Percentiles rank a stretch among this genome's conserved stretches.
phyloP scores from a whole-genome alignment of 1,284 basidiomycete genomes.

The Malassezia sp. region DNA sequence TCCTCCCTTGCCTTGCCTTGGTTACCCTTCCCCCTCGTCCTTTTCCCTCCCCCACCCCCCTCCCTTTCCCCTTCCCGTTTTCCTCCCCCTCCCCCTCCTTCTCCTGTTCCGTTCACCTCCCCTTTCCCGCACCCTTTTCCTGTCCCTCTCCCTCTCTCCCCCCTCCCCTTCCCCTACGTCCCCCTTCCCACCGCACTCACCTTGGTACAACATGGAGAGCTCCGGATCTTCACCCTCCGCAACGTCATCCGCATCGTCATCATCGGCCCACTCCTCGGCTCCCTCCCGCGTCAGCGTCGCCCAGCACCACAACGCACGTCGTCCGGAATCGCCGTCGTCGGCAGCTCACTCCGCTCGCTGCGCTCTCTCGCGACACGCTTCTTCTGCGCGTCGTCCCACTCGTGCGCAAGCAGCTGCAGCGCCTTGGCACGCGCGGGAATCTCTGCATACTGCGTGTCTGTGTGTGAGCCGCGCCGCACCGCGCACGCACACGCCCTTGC shows the following conservation, averaged over 20 bases:
- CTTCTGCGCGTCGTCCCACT: slow-evolving; percentile 54
- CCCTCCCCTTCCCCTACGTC: too few species aligned
- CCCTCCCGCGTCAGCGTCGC: neutral
- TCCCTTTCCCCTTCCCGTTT: too few species aligned
- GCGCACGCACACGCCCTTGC: slow-evolving; percentile 56
- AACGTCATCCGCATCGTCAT: slow-evolving; percentile 3
- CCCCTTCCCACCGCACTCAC: neutral
- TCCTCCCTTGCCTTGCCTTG: too few species aligned
- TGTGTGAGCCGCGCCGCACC: neutral
- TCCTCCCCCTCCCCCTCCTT: too few species aligned
- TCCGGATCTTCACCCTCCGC: slow-evolving; percentile 4
- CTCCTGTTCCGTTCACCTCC: too few species aligned
- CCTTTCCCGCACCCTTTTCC: too few species aligned
- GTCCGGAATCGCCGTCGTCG: too few species aligned
- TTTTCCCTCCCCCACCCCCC: too few species aligned
- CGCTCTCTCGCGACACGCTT: neutral
- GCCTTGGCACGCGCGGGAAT: slow-evolving; percentile 81
- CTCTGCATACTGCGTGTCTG: slow-evolving; percentile 64
- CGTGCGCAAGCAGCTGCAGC: slow-evolving; percentile 74
- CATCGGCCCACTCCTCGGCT: slow-evolving; percentile 12
- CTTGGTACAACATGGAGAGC: neutral
- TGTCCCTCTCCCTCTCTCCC: too few species aligned
- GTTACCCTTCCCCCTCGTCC: too few species aligned
- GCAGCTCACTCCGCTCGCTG: neutral
- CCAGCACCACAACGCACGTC: neutral